phyloP scores from a whole-genome alignment of 331 rosid species.

The Saraca asoca region DNA sequence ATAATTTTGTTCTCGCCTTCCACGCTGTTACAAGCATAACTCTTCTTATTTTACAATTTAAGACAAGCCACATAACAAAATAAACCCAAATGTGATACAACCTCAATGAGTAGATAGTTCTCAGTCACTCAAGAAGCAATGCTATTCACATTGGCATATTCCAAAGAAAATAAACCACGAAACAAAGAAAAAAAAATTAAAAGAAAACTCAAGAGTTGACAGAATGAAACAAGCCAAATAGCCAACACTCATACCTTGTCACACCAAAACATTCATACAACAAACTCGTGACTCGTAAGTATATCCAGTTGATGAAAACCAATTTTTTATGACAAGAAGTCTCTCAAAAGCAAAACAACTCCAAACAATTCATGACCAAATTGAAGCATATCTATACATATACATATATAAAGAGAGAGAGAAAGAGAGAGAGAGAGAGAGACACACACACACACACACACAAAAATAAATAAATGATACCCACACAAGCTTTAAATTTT shows the following conservation, averaged over 20 bases:
- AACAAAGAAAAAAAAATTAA: neutral
- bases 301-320: neutral
- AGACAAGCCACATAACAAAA: neutral
- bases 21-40: neutral
- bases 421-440: neutral
- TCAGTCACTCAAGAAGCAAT: neutral
- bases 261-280: neutral
- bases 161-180: neutral
- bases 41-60: neutral
- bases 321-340: neutral
- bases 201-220: neutral
- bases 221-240: conserved; percentile 4
- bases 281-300: neutral
- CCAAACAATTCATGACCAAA: neutral
- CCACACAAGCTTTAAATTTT: neutral
- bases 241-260: neutral
- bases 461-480: too few species aligned
- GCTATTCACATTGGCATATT: neutral
- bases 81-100: neutral
- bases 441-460: too few species aligned
- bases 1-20: too few species aligned
- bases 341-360: neutral
- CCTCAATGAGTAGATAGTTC: neutral
- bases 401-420: too few species aligned
- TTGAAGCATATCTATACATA: neutral